These are phyloP conservation scores for Dioscorea alata DNA, from an alignment of 106 monocot species.

Conservation along the genomic window DNA sequence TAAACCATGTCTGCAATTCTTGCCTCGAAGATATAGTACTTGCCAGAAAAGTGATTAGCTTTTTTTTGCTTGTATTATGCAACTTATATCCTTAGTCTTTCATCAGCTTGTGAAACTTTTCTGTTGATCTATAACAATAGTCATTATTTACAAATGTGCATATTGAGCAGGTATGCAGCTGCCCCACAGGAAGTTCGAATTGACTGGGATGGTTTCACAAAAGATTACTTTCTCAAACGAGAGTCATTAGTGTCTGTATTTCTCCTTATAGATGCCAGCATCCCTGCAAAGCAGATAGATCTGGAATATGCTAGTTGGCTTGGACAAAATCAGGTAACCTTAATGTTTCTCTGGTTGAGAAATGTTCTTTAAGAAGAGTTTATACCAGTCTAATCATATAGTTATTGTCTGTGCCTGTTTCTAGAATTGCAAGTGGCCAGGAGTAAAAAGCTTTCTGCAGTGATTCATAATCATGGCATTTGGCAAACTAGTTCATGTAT, in stretches of 20 bases:
- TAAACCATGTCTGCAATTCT: too few relatives aligned
- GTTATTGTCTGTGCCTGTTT: too few relatives aligned
- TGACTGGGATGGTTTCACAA: constrained; percentile 85
- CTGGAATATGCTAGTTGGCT: constrained; percentile 95
- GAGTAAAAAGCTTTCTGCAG: too few relatives aligned
- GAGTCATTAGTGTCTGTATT: constrained; percentile 77
- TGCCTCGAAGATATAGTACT: too few relatives aligned
- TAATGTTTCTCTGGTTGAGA: not conserved
- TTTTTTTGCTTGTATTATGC: too few relatives aligned
- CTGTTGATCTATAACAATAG: not conserved
- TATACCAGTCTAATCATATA: too few relatives aligned
- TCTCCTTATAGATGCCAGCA: constrained; percentile 86
- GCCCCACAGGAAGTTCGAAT: constrained; percentile 72
- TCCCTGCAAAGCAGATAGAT: constrained; percentile 85
- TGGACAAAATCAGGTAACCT: constrained; percentile 67
- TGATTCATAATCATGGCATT: too few relatives aligned
- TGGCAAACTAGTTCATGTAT: too few relatives aligned
- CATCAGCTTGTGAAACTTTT: not conserved
- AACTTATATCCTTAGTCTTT: too few relatives aligned
- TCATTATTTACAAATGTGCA: not conserved
- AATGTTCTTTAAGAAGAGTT: too few relatives aligned
- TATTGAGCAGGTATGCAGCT: constrained; percentile 67
- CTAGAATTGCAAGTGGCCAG: too few relatives aligned
- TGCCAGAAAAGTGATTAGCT: too few relatives aligned
- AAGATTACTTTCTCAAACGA: constrained; percentile 76